These are phyloP conservation scores for Zelonia costaricensis DNA, from an alignment of 208 protist genomes.

Conservation along the genomic window DNA sequence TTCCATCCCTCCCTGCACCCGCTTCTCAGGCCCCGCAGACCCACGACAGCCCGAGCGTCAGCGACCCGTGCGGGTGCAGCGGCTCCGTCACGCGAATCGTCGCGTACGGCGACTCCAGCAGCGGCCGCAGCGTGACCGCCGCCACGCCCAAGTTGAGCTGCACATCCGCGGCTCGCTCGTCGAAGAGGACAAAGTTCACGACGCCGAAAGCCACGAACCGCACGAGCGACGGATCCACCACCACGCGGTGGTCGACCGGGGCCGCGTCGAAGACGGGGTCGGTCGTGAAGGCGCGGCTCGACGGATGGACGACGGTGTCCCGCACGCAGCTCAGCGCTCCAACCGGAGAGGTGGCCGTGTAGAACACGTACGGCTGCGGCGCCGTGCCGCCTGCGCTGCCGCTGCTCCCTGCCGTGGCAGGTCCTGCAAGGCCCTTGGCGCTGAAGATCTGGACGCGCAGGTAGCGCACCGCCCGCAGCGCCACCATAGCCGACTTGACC, in stretches of 20 bases:
- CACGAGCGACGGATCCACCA: constrained; percentile 65
- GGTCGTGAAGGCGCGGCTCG: constrained; percentile 39
- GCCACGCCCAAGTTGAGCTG: constrained; percentile 67
- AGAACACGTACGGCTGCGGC: constrained; percentile 87
- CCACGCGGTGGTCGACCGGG: constrained; percentile 74
- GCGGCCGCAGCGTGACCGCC: constrained; percentile 64
- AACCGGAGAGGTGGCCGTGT: constrained; percentile 54
- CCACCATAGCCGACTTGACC: constrained; percentile 54
- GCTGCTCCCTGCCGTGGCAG: constrained; percentile 1
- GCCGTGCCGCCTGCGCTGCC: constrained; percentile 5
- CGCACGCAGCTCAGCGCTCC: constrained; percentile 49
- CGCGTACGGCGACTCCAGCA: constrained; percentile 65
- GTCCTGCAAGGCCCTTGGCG: constrained; percentile 34
- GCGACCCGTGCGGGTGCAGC: constrained; percentile 72
- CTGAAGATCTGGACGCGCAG: constrained; percentile 80
- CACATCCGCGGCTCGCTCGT: constrained; percentile 64
- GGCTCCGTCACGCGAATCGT: constrained; percentile 49
- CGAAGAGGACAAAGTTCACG: constrained; percentile 84
- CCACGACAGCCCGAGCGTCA: constrained; percentile 80
- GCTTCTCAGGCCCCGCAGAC: constrained; percentile 31
- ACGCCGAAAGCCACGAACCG: constrained; percentile 60
- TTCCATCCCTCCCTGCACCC: too few relatives aligned
- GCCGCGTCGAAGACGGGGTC: constrained; percentile 69
- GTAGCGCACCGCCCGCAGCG: constrained; percentile 62
- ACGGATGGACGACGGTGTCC: constrained; percentile 73